These are phyloP conservation scores for Septoria linicola DNA, from an alignment of 2,329 filamentous ascomycete genomes.

Conservation along the genomic window DNA sequence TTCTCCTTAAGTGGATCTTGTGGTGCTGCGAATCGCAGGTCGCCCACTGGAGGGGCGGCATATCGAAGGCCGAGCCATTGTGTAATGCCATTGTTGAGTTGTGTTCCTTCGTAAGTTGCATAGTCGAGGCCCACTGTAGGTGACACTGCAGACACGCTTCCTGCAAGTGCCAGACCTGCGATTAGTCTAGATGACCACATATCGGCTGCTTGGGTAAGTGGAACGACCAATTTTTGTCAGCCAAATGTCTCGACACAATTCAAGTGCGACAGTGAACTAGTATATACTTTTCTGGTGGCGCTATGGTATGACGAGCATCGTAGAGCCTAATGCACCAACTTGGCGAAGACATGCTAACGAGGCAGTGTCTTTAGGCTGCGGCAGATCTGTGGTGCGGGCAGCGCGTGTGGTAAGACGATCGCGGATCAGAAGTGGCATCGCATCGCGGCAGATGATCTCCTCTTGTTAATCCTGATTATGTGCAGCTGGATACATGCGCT, in stretches of 20 bases:
- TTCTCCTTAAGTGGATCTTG: conserved; percentile 55
- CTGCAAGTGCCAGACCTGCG: not conserved
- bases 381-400: conserved; percentile 3
- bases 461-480: no score
- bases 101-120: conserved; percentile 61
- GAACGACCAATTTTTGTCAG: no score
- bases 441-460: no score
- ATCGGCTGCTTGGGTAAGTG: not conserved
- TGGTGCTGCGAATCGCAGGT: conserved; percentile 66
- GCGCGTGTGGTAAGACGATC: no score
- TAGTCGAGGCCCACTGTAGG: conserved; percentile 63
- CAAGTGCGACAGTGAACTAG: no score
- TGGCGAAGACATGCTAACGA: no score
- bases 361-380: not conserved
- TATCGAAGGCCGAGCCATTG: conserved; percentile 75
- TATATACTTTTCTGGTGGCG: not conserved
- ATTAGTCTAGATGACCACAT: not conserved
- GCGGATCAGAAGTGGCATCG: no score
- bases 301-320: no score
- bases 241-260: no score
- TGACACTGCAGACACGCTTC: conserved; percentile 36
- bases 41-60: conserved; percentile 66
- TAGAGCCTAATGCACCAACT: no score
- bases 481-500: no score
- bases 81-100: conserved; percentile 57